These are phyloP conservation scores for Wickerhamomyces sp. DNA, from an alignment of 1,139 yeast genomes.

Conservation along the genomic window DNA sequence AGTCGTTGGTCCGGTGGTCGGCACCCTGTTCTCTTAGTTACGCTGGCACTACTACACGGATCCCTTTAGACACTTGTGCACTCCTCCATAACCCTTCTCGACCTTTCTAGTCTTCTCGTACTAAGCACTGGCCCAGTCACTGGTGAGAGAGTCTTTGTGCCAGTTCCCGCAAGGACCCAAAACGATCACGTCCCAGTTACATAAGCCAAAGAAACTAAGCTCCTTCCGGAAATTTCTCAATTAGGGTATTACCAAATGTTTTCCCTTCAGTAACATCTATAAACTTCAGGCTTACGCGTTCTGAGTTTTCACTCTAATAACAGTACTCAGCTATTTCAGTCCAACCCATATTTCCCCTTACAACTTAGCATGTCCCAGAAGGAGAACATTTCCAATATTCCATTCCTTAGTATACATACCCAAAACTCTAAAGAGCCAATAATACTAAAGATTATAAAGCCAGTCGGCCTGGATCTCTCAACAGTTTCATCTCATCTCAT, in stretches of 20 bases:
- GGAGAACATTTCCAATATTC: neutral
- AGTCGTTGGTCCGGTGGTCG: too few relatives aligned
- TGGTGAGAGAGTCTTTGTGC: too few relatives aligned
- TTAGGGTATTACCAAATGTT: neutral
- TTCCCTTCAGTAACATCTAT: too few relatives aligned
- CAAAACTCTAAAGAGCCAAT: neutral
- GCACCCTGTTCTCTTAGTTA: too few relatives aligned
- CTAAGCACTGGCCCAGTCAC: too few relatives aligned
- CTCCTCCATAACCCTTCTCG: too few relatives aligned
- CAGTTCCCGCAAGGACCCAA: neutral
- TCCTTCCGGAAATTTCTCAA: neutral
- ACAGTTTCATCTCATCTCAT: slow-evolving; percentile 9
- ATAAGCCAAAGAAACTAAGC: neutral
- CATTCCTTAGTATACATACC: neutral
- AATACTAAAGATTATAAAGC: neutral
- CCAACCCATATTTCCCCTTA: too few relatives aligned
- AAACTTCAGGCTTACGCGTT: neutral
- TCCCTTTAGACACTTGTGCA: too few relatives aligned
- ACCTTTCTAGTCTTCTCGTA: too few relatives aligned
- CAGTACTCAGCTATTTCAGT: too few relatives aligned
- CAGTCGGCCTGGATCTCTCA: slow-evolving; percentile 10
- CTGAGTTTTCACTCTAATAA: neutral
- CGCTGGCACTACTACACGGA: too few relatives aligned
- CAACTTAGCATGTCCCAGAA: neutral
- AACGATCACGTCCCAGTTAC: neutral